Evolutionary conservation across 352 stramenopile genomes (phyloP).

Genomic region (Stephanocyclus meneghinianus): DNA sequence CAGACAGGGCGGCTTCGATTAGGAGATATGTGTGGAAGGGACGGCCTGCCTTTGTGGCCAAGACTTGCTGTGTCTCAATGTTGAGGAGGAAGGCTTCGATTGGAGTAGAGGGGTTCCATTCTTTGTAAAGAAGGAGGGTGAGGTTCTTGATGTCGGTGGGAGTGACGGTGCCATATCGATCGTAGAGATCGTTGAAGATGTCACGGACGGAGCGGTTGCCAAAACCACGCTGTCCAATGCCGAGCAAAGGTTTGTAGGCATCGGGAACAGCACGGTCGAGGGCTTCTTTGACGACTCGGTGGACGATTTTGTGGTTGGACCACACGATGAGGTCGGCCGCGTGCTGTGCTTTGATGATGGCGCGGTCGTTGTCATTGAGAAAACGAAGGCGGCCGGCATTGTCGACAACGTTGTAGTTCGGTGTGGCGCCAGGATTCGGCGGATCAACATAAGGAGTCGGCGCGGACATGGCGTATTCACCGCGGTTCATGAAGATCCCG

Average conservation of each 20-base stretch:
- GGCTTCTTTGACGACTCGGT: not conserved
- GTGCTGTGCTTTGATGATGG: not conserved
- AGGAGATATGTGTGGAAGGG: too few species aligned
- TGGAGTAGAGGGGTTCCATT: not conserved
- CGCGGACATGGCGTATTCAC: too few species aligned
- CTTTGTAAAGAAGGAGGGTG: not conserved
- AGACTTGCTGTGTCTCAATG: not conserved
- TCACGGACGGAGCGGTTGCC: too few species aligned
- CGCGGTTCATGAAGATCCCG: too few species aligned
- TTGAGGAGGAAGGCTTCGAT: not conserved
- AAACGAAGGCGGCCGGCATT: not conserved
- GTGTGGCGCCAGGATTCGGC: not conserved
- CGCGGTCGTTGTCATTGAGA: not conserved
- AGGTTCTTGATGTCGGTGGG: not conserved
- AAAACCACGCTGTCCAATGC: too few species aligned
- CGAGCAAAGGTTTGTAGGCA: not conserved
- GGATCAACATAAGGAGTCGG: not conserved
- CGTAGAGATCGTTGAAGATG: not conserved
- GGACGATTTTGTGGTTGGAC: not conserved
- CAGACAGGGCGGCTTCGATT: too few species aligned
- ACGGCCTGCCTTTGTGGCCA: too few species aligned
- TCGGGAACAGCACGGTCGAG: not conserved
- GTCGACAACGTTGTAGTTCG: not conserved
- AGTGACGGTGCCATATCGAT: not conserved
- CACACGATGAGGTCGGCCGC: too few species aligned